phyloP scores from a whole-genome alignment of 768 basidiomycete species.

The Agrocybe praecox region DNA sequence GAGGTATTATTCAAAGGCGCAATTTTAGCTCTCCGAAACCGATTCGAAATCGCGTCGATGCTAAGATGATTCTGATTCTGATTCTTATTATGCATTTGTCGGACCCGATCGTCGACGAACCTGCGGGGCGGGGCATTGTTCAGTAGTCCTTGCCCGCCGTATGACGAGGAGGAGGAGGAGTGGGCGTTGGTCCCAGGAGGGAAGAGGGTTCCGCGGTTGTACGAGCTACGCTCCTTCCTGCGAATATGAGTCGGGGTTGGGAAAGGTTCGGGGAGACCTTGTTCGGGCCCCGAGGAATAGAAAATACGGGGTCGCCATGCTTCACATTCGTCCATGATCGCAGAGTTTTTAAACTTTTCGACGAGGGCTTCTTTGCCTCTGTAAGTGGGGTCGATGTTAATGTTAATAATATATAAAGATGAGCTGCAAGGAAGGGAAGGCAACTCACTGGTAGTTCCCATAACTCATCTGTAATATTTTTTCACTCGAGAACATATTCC shows the following conservation, averaged over 20 bases:
- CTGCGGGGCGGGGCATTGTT: conserved; percentile 21
- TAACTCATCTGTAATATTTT: conserved; percentile 92
- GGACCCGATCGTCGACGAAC: conserved; percentile 8
- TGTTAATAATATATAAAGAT: background rate
- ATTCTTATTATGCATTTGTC: no score
- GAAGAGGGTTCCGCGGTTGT: conserved; percentile 74
- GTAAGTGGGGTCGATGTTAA: no score
- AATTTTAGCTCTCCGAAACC: background rate
- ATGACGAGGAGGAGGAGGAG: no score
- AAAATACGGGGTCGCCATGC: conserved; percentile 87
- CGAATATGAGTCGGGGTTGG: conserved; percentile 80
- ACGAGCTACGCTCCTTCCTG: conserved; percentile 81
- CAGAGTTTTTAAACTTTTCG: conserved; percentile 90
- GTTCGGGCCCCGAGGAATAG: conserved; percentile 70
- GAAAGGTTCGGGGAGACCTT: conserved; percentile 81
- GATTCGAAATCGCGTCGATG: no score
- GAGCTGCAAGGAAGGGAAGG: conserved; percentile 7
- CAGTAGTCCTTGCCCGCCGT: conserved; percentile 6
- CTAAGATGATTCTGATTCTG: no score
- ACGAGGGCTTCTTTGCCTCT: conserved; percentile 91
- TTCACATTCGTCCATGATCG: conserved; percentile 86
- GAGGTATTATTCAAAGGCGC: no score
- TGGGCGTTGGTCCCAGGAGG: conserved; percentile 43
- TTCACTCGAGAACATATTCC: conserved; percentile 93
- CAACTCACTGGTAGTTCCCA: conserved; percentile 85